Base-by-base conservation (phyloP, 176 grass and related monocot species). In the Pontederia crassipes region DNA sequence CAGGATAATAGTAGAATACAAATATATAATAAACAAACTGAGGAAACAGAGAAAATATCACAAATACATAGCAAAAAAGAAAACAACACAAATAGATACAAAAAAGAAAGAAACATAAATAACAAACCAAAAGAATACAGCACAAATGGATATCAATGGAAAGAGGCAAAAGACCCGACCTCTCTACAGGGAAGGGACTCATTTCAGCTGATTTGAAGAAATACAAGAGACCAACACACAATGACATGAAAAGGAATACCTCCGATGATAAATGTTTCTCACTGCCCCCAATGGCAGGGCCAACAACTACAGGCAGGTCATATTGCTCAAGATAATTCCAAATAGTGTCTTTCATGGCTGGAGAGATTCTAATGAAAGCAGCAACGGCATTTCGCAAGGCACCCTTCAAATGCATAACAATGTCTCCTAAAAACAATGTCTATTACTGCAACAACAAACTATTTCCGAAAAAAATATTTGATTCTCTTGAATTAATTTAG, bases 301-400 rank as follows among this genome's bases (percentile, higher is more conserved):
- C 49, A 0, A 70, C 80, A 68, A 88, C 88, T 63, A 97, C 86
- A 0, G 87, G 87, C 55, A 97, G 87, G 67, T 97, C 92, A 61
- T 97, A 97, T 79, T 97, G 92, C 48, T 97, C 92, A 77, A 97
- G 82, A 65, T 73, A 90, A 80, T 70, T 91, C 92, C 92, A 97
- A 67, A 97, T 90, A 58, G 81, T 56, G 75, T 91, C 83, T 80
- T 89, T 97, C 46, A 88, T 55, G 26, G 79, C 50, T 28, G 87
- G 92, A 61, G 87, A 97, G 12, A 97, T 87, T 79, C 85, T 91
- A 64, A 90, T 85, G 87, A 97, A 97, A 80, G 87, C 81, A 68
- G 73, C 75, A 51, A 97, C 79, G 49, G 86, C 68, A 77, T 80
- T 89, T 69, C 92, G 62, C 76, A 97, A 73, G 71, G 87, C 92